Conservation (phyloP, 331 rosid species). For the Malus hybrid region DNA sequence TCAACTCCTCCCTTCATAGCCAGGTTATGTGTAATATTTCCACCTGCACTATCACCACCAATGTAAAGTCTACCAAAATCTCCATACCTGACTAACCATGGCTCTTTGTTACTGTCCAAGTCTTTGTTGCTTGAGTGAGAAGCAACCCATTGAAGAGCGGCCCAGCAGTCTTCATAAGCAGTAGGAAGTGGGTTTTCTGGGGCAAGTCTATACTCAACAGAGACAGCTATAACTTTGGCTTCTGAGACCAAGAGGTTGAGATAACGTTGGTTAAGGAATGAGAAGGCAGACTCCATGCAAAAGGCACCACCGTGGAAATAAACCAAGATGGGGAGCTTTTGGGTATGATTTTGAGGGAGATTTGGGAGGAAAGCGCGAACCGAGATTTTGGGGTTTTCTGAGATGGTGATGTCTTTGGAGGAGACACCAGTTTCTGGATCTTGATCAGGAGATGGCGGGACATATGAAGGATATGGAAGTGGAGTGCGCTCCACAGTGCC, state of each 20-base stretch:
- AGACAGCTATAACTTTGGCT: conserved; percentile 36
- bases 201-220: conserved; percentile 49
- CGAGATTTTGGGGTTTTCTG: conserved; percentile 10
- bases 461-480: neutral
- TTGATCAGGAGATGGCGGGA: conserved; percentile 23
- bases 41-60: conserved; percentile 57
- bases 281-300: conserved; percentile 56
- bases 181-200: conserved; percentile 48
- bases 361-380: conserved; percentile 46
- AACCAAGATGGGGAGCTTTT: conserved; percentile 44
- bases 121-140: conserved; percentile 13
- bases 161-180: conserved; percentile 49
- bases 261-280: conserved; percentile 34
- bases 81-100: conserved; percentile 33
- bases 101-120: neutral
- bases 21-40: conserved; percentile 32
- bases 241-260: conserved; percentile 39
- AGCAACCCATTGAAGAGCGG: conserved; percentile 44
- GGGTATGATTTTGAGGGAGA: neutral
- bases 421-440: conserved; percentile 40
- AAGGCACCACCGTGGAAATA: conserved; percentile 64
- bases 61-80: conserved; percentile 33
- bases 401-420: conserved; percentile 39
- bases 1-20: conserved; percentile 28
- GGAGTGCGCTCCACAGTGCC: conserved; percentile 41